Conservation (phyloP, 768 basidiomycete genomes). For the Stropharia rugosoannulata region DNA sequence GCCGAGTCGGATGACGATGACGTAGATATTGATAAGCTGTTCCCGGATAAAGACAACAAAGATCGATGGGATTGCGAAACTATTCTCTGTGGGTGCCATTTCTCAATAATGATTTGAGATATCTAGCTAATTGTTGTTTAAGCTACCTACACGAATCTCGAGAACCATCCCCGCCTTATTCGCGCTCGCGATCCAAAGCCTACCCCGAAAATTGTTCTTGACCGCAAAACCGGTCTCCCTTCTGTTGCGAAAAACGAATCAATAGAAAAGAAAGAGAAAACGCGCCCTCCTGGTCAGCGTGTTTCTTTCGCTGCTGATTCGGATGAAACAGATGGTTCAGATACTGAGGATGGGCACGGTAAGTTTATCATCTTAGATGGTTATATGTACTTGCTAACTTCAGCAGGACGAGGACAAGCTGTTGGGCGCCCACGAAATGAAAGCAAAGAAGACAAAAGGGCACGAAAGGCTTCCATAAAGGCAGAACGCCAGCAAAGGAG, state of each 20-base stretch:
- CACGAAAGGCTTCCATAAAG: conserved; percentile 70
- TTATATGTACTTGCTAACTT: conserved; percentile 7
- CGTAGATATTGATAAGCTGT: conserved; percentile 40
- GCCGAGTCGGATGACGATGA: conserved; percentile 50
- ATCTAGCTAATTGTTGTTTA: conserved; percentile 4
- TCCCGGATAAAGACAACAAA: conserved; percentile 54
- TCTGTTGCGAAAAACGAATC: conserved; percentile 32
- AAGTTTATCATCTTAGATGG: background rate
- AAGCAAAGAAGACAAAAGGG: conserved; percentile 69
- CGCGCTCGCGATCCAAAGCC: conserved; percentile 55
- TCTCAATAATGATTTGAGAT: background rate
- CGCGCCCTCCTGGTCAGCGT: conserved; percentile 17
- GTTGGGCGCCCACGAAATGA: conserved; percentile 75
- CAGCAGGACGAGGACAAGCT: conserved; percentile 40
- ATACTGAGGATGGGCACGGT: conserved; percentile 26
- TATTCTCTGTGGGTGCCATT: conserved; percentile 70
- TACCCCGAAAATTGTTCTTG: conserved; percentile 65
- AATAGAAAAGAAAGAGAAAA: conserved; percentile 4
- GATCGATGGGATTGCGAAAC: conserved; percentile 97
- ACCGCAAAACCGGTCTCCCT: conserved; percentile 80
- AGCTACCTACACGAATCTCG: conserved; percentile 97
- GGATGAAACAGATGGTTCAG: conserved; percentile 26
- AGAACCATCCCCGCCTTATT: conserved; percentile 94
- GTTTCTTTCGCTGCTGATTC: conserved; percentile 10
- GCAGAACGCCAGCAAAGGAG: conserved; percentile 63